These are phyloP conservation scores for Lichtheimia corymbifera DNA, from an alignment of 371 early-diverging fungal genomes.

Conservation along the genomic window DNA sequence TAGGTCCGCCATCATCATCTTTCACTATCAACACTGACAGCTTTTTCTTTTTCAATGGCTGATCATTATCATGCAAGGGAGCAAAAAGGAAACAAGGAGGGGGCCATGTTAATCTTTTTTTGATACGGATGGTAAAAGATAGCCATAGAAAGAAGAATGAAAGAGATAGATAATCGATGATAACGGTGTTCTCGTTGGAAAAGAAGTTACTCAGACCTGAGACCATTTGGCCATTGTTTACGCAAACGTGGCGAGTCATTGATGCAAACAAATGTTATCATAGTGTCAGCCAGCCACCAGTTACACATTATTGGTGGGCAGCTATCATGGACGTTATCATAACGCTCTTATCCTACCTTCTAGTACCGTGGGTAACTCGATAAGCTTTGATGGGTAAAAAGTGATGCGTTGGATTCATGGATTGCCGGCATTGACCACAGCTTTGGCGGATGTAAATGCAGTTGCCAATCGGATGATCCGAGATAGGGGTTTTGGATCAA, in stretches of 20 bases:
- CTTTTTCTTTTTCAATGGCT: too few relatives aligned
- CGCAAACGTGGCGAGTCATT: constrained; percentile 10
- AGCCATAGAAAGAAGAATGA: neutral
- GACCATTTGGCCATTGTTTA: neutral
- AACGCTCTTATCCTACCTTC: neutral
- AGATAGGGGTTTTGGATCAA: too few relatives aligned
- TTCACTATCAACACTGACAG: too few relatives aligned
- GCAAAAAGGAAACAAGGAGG: neutral
- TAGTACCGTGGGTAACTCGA: neutral
- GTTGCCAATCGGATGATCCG: too few relatives aligned
- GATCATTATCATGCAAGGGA: constrained; percentile 7
- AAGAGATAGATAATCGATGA: neutral
- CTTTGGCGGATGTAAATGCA: neutral
- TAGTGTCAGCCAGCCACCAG: neutral
- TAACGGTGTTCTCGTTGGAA: too few relatives aligned
- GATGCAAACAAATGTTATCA: constrained; percentile 5
- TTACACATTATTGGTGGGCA: too few relatives aligned
- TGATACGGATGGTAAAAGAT: neutral
- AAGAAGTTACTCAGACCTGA: too few relatives aligned
- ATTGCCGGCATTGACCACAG: neutral
- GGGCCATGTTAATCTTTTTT: neutral
- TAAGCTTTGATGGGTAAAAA: neutral
- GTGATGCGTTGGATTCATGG: neutral
- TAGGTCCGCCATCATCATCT: too few relatives aligned
- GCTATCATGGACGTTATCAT: neutral